Evolutionary conservation across 768 basidiomycete species (phyloP).

Genomic region (Tylopilus subfusipes): DNA sequence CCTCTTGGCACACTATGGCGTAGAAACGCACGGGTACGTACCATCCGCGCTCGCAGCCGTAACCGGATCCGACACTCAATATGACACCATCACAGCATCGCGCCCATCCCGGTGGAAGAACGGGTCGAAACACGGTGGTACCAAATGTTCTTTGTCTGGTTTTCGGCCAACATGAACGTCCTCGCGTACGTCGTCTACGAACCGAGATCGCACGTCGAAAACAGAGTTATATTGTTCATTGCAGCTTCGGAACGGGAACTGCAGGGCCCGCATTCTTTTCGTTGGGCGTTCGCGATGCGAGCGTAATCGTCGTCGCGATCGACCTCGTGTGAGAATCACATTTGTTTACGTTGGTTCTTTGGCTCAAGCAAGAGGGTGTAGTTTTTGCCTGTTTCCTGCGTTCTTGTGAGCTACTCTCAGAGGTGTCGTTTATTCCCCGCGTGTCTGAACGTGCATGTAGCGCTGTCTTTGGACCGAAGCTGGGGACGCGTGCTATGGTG

Average conservation of each 20-base stretch:
- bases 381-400: constrained; percentile 35
- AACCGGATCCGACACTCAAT: neutral
- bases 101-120: constrained; percentile 35
- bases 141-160: constrained; percentile 52
- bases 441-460: constrained; percentile 22
- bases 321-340: constrained; percentile 39
- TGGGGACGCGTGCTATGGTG: constrained; percentile 58
- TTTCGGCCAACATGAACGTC: constrained; percentile 45
- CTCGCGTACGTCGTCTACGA: constrained; percentile 32
- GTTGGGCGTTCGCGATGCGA: constrained; percentile 42
- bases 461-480: constrained; percentile 51
- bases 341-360: neutral
- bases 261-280: constrained; percentile 49
- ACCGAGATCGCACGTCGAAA: no score
- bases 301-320: constrained; percentile 39
- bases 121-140: constrained; percentile 41
- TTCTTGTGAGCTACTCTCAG: constrained; percentile 32
- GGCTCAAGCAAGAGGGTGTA: constrained; percentile 13
- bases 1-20: constrained; percentile 33
- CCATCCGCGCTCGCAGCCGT: neutral
- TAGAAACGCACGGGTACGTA: constrained; percentile 42
- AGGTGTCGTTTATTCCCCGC: neutral
- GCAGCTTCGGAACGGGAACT: constrained; percentile 47
- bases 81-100: constrained; percentile 29
- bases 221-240: neutral